phyloP scores from a whole-genome alignment of 139 green algal genomes.

The Nannochloris sp. region DNA sequence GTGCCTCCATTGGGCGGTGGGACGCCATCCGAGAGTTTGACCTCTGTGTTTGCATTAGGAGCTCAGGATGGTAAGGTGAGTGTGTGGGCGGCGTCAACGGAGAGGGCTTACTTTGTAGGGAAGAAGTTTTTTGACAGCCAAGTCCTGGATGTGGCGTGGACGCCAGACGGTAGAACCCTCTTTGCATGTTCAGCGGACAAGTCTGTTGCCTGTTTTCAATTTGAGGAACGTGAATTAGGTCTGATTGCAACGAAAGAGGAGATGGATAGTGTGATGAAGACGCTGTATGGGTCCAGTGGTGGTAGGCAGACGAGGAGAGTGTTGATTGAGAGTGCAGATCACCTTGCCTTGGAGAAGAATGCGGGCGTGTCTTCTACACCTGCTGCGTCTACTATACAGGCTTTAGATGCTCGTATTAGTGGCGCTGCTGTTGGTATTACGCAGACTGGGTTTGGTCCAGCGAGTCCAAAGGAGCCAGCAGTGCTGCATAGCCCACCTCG shows the following conservation, averaged over 20 bases:
- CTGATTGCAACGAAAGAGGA: slow-evolving; percentile 30
- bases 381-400: background rate
- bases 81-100: slow-evolving; percentile 17
- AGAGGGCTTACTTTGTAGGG: slow-evolving; percentile 16
- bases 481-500: background rate
- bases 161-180: slow-evolving; percentile 65
- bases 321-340: slow-evolving; percentile 35
- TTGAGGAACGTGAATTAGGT: slow-evolving; percentile 50
- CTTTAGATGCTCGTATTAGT: slow-evolving; percentile 17
- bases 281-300: slow-evolving; percentile 46
- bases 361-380: background rate
- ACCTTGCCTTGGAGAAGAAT: slow-evolving; percentile 26
- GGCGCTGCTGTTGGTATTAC: slow-evolving; percentile 1
- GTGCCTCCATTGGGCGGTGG: slow-evolving; percentile 15
- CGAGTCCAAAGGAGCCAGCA: background rate
- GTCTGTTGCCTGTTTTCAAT: slow-evolving; percentile 47
- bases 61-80: slow-evolving; percentile 41
- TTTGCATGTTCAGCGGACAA: slow-evolving; percentile 65
- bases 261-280: slow-evolving; percentile 32
- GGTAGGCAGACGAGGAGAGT: slow-evolving; percentile 4
- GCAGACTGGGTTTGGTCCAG: slow-evolving; percentile 19
- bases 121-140: slow-evolving; percentile 31
- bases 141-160: slow-evolving; percentile 78
- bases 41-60: slow-evolving; percentile 47
- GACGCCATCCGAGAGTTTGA: slow-evolving; percentile 6